Evolutionary conservation across 2,329 filamentous ascomycete genomes (phyloP), one percentile per base, ranked within the genome.

Genomic region (Meredithiella fracta): DNA sequence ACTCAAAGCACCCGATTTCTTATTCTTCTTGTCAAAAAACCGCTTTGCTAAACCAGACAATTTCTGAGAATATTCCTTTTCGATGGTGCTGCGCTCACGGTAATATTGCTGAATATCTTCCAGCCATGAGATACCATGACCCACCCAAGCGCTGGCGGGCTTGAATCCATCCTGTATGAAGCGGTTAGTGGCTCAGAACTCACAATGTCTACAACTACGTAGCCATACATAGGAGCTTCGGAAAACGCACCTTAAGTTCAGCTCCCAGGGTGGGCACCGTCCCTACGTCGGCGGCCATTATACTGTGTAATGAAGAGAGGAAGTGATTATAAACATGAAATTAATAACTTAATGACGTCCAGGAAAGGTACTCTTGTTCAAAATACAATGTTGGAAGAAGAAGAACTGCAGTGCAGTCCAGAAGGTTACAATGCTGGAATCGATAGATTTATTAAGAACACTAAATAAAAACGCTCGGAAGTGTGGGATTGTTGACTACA

Each of bases 21-120:
- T 89, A 50, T 86, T 82, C 74, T 97, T 98, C 74, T 94, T 94
- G 65, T 98, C 94, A 66, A 88, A 92, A 73, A 96, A 97, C 68
- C 92, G 96, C 73, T 92, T 94, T 56, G 91, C 92, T 53, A 98
- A 74, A 1, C 81, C 82, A 62, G 80, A 85, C 61, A 98, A 80
- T 70, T 91, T 97, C 61, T 84, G 78, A 64, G 87, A 85, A 68
- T 98, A 97, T 68, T 98, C 94, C 71, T 95, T 96, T 72, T 98
- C 92, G 67, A 98, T 95, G 37, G 74, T 81, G 66, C 88, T 87
- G 58, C 94, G 81, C 70, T 98, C 92, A 61, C 92, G 86, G 74
- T 97, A 98, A 73, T 97, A 98, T 65, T 87, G 83, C 68, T 98
- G 88, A 60, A 98, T 86, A 64, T 98, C 92, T 64, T 96, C 91